Base-by-base conservation (phyloP, 805 yeast genomes). In the Ogataea ramenticola region DNA sequence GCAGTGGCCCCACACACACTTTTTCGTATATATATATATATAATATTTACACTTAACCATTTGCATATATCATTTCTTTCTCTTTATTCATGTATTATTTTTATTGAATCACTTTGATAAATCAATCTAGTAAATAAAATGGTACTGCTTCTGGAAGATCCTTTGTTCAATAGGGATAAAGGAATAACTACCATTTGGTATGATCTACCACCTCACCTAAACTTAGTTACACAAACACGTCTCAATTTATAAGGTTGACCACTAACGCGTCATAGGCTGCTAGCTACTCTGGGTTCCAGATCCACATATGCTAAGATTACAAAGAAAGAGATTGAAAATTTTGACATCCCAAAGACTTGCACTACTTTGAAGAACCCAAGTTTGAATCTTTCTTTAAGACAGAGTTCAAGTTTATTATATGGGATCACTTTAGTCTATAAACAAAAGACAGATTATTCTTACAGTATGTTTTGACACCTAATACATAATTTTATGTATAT, bases 401-500 rank as follows among this genome's bases (percentile, higher is more conserved):
- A 66, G 16, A 56, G 66, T 0, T 71, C 80, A 0, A 68, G 58
- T 41, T 55, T 78, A 10, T 53, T 78, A 44, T 67, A 71, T 49
- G 83, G 83, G 0, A 60, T 74, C 1, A 61, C 76, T 1, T 48
- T 78, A 38, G 62, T 71, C 24, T 75, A 73, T 54, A 73, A 66
- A 45, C 71, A 72, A 24, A 75, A 80, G 53, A 67, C 74, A 0
- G 70, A 68, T 3, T 70, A 69, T 49, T 67, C 73, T 49, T 66
- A 65, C 49, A 53, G 61, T 52, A 48, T 46, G 62, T 51, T 22
- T 36, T n/a, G 27, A 33, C 22, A 32, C 11, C 20, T 32, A n/a
- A 4, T n/a, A 32, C 20, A 27, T 19, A 26, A 20, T 20, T 20
- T 19, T 20, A 41, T 39, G 26, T 14, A 10, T 10, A n/a, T 30